phyloP scores from a whole-genome alignment of 2,329 filamentous ascomycete species.

The Penicillium griseofulvum region DNA sequence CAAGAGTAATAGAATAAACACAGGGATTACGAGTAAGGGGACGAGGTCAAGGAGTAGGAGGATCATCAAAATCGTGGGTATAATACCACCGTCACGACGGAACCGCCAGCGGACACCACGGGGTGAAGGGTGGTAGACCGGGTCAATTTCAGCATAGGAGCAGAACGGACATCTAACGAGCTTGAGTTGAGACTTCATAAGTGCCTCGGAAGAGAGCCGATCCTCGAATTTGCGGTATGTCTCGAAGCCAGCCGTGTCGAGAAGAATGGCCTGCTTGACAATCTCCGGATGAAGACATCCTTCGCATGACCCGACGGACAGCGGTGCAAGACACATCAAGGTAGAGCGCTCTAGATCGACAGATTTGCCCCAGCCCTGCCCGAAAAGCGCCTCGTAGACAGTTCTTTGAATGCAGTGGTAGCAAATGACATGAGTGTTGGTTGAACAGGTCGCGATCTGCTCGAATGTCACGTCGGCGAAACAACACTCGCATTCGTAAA shows the following conservation, averaged over 20 bases:
- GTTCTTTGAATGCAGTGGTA: constrained; percentile 77
- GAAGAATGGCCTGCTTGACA: constrained; percentile 68
- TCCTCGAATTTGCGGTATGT: constrained; percentile 74
- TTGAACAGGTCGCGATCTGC: constrained; percentile 47
- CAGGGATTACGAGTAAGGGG: constrained; percentile 49
- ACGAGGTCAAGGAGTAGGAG: constrained; percentile 46
- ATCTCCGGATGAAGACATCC: constrained; percentile 70
- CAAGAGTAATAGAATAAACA: constrained; percentile 57
- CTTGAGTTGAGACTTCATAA: constrained; percentile 70
- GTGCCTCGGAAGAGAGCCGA: constrained; percentile 70
- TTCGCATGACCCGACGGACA: constrained; percentile 63
- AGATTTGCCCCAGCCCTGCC: constrained; percentile 83
- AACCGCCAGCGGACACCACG: constrained; percentile 57
- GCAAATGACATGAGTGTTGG: constrained; percentile 46
- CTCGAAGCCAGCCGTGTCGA: constrained; percentile 67
- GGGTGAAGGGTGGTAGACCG: constrained; percentile 61
- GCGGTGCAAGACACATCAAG: constrained; percentile 77
- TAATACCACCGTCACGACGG: constrained; percentile 51
- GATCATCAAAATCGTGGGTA: constrained; percentile 52
- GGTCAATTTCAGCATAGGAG: constrained; percentile 83
- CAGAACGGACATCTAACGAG: constrained; percentile 88
- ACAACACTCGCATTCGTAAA: constrained; percentile 52
- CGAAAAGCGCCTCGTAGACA: constrained; percentile 83
- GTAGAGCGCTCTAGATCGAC: constrained; percentile 71
- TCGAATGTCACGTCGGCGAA: constrained; percentile 49